phyloP scores from a whole-genome alignment of 1,284 basidiomycete genomes.

The Pseudozyma thailandica region DNA sequence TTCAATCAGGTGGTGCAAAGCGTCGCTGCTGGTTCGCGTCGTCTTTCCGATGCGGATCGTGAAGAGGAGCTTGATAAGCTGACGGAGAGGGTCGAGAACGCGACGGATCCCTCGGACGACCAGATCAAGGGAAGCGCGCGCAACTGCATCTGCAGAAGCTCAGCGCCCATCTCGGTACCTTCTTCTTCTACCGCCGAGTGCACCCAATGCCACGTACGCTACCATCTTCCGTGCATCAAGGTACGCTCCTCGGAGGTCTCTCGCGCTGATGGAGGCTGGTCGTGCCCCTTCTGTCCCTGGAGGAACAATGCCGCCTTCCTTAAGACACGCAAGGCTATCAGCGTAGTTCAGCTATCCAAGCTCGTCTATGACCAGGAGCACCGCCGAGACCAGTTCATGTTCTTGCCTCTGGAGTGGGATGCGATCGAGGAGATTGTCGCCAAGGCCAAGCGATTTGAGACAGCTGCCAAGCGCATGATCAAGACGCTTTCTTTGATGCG shows the following conservation, averaged over 20 bases:
- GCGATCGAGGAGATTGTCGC: conserved; percentile 48
- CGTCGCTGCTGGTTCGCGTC: conserved; percentile 15
- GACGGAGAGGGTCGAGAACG: conserved; percentile 39
- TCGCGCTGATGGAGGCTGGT: conserved; percentile 46
- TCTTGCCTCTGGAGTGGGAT: conserved; percentile 50
- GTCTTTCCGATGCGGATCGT: conserved; percentile 32
- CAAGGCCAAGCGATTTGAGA: conserved; percentile 45
- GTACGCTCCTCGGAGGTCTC: conserved; percentile 26
- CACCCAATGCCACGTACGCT: conserved; percentile 44
- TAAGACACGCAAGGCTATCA: conserved; percentile 34
- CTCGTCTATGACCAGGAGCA: conserved; percentile 46
- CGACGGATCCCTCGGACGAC: conserved; percentile 40
- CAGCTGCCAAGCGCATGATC: conserved; percentile 50
- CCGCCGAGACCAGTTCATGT: conserved; percentile 44
- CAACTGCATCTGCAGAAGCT: conserved; percentile 59
- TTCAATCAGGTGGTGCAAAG: conserved; percentile 40
- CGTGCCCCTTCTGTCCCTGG: conserved; percentile 59
- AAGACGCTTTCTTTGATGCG: conserved; percentile 53
- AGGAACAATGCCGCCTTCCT: conserved; percentile 16
- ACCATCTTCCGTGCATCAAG: conserved; percentile 59
- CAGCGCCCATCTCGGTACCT: conserved; percentile 21
- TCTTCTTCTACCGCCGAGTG: conserved; percentile 43
- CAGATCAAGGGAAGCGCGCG: conserved; percentile 26
- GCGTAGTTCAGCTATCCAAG: conserved; percentile 33
- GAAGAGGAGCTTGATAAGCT: conserved; percentile 40